phyloP scores from a whole-genome alignment of 2,329 filamentous ascomycete genomes.

The Hypoxylon sp. region DNA sequence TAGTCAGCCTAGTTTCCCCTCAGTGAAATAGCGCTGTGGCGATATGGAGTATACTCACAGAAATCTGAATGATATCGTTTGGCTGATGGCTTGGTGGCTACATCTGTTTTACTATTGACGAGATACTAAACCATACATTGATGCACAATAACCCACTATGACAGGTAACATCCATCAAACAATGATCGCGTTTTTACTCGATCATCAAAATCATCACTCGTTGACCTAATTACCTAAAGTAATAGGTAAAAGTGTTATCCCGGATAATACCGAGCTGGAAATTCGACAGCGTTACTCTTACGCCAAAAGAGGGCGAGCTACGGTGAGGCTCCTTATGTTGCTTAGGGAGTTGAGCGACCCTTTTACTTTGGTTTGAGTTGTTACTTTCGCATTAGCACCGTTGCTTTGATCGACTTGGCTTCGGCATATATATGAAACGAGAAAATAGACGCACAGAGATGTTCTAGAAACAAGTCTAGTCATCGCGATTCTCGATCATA shows the following conservation, averaged over 20 bases:
- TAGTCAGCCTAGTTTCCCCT: slow-evolving; percentile 1
- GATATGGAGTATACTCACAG: not conserved
- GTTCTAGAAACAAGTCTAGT: slow-evolving; percentile 43
- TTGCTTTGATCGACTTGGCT: slow-evolving; percentile 43
- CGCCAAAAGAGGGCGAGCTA: slow-evolving; percentile 9
- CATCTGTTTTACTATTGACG: not conserved
- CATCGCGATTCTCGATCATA: slow-evolving; percentile 38
- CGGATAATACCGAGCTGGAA: slow-evolving; percentile 24
- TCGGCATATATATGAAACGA: slow-evolving; percentile 42
- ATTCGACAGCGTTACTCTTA: not conserved
- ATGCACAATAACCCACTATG: not conserved
- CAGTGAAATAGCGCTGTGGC: not conserved
- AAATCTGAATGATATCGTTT: not conserved
- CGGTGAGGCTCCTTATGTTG: slow-evolving; percentile 21
- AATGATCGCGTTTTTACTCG: slow-evolving; percentile 6
- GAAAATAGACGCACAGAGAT: slow-evolving; percentile 36
- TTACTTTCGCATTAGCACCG: slow-evolving; percentile 38
- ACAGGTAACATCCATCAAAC: not conserved
- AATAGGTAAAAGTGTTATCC: slow-evolving; percentile 13
- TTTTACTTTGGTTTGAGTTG: slow-evolving; percentile 21
- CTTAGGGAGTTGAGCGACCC: slow-evolving; percentile 9
- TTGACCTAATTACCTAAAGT: slow-evolving; percentile 9
- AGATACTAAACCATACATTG: not conserved
- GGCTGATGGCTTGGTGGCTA: not conserved
- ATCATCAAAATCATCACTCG: slow-evolving; percentile 2